Evolutionary conservation across 23 red algal genomes (phyloP).

Genomic region (Gracilariopsis chorda): DNA sequence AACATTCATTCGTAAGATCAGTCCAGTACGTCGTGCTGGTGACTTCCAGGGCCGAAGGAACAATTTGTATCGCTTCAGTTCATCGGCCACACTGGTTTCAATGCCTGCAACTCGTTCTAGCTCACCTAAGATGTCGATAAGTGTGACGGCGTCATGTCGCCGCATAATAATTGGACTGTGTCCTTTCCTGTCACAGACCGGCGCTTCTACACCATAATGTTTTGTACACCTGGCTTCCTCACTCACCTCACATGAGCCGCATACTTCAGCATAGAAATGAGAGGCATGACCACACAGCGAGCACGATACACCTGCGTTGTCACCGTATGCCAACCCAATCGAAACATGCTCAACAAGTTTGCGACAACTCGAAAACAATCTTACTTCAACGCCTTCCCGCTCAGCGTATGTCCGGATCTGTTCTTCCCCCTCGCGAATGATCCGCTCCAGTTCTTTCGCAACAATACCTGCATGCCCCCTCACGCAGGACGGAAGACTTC

Average conservation of each 20-base stretch:
- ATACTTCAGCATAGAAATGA: slow-evolving; percentile 50
- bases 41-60: slow-evolving; percentile 49
- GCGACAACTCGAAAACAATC: neutral
- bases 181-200: slow-evolving; percentile 1
- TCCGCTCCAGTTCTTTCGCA: slow-evolving; percentile 1
- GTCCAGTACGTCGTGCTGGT: slow-evolving; percentile 6
- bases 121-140: slow-evolving; percentile 3
- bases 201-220: neutral
- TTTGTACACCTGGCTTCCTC: slow-evolving; percentile 41
- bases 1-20: slow-evolving; percentile 23
- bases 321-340: slow-evolving; percentile 27
- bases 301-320: slow-evolving; percentile 37
- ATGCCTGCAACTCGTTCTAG: slow-evolving; percentile 38
- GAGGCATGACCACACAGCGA: slow-evolving; percentile 13
- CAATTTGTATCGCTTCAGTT: neutral
- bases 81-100: neutral
- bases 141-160: slow-evolving; percentile 28
- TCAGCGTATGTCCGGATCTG: neutral
- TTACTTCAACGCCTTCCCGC: neutral
- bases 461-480: slow-evolving; percentile 4
- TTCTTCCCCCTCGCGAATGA: slow-evolving; percentile 30
- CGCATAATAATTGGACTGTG: slow-evolving; percentile 38
- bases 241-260: slow-evolving; percentile 27
- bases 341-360: neutral
- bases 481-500: neutral